These are phyloP conservation scores for Echium plantagineum DNA, from an alignment of 257 asterid genomes.

Conservation along the genomic window DNA sequence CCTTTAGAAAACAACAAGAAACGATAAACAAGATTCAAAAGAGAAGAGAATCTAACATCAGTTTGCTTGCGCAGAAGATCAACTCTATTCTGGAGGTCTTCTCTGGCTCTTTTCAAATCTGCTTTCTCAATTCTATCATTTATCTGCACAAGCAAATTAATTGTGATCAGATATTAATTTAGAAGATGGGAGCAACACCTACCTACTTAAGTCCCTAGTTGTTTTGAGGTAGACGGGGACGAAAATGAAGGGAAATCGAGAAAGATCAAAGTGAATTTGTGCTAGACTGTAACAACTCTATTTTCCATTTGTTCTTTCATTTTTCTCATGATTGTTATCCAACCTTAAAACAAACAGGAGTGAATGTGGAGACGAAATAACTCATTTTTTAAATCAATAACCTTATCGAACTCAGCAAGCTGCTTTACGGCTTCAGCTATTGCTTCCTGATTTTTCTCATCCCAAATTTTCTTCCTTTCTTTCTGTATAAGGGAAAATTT, in stretches of 20 bases:
- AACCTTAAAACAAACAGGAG: no score
- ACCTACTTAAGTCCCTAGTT: not conserved
- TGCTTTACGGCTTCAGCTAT: conserved; percentile 79
- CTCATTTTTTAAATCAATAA: not conserved
- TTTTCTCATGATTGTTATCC: no score
- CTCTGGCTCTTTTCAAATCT: conserved; percentile 55
- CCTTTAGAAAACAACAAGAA: not conserved
- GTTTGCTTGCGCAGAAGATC: conserved; percentile 86
- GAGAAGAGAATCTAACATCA: conserved; percentile 38
- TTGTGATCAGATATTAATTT: not conserved
- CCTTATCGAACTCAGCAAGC: conserved; percentile 83
- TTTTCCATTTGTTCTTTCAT: no score
- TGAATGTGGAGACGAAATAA: not conserved
- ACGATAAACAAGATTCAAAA: conserved; percentile 2
- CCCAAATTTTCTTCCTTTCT: conserved; percentile 83
- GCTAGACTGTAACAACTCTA: no score
- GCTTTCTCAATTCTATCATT: conserved; percentile 54
- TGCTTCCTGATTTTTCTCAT: conserved; percentile 86
- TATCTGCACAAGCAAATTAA: conserved; percentile 33
- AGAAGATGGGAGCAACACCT: conserved; percentile 6
- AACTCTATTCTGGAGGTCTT: conserved; percentile 83
- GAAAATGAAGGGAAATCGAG: no score
- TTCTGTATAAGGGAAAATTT: conserved; percentile 42
- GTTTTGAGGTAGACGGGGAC: not conserved
- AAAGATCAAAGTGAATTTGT: no score